Evolutionary conservation across 352 stramenopile genomes (phyloP).

Genomic region (Aphanomyces cochlioides): DNA sequence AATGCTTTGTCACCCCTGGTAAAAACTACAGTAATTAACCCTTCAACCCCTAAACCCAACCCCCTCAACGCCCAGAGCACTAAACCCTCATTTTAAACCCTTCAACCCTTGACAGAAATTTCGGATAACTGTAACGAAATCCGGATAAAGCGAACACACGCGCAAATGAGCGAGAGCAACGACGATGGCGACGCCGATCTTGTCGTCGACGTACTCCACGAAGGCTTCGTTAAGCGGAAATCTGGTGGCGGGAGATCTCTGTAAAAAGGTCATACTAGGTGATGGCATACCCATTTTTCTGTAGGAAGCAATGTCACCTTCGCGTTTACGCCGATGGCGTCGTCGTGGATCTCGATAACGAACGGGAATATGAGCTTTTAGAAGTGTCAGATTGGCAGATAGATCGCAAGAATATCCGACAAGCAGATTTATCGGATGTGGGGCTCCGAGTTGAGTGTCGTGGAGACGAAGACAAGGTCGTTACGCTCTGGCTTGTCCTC

Average conservation of each 20-base stretch:
- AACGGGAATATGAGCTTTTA: conserved; percentile 9
- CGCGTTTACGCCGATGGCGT: conserved; percentile 5
- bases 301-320: conserved; percentile 26
- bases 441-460: conserved; percentile 26
- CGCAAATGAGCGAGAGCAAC: too few relatives aligned
- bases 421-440: conserved; percentile 6
- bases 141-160: too few relatives aligned
- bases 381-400: conserved; percentile 27
- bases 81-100: too few relatives aligned
- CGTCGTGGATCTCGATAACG: conserved; percentile 1
- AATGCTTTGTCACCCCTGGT: too few relatives aligned
- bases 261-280: neutral
- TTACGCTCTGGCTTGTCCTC: conserved; percentile 28
- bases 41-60: too few relatives aligned
- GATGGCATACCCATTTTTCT: neutral
- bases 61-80: too few relatives aligned
- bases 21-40: too few relatives aligned
- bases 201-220: conserved; percentile 11
- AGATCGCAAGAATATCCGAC: conserved; percentile 27
- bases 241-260: conserved; percentile 1
- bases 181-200: too few relatives aligned
- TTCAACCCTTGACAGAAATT: too few relatives aligned
- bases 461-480: conserved; percentile 18
- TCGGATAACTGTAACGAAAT: too few relatives aligned
- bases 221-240: conserved; percentile 19